A percentile compares a stretch with the other conserved stretches of the same genome.
Conservation (phyloP, 352 stramenopile species). For the Phytophthora rubi region DNA sequence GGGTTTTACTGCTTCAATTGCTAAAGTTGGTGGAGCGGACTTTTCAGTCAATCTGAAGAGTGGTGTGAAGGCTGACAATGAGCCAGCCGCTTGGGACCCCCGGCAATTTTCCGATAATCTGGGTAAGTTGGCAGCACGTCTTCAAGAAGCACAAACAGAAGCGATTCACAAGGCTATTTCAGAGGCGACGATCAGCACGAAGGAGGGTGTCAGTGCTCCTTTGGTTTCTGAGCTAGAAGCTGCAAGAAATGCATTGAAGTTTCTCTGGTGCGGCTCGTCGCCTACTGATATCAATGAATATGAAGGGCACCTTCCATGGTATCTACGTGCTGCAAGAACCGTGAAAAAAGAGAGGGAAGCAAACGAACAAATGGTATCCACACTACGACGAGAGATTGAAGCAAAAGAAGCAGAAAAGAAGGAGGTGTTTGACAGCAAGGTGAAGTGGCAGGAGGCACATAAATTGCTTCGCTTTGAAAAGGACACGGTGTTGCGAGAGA, state of each 20-base stretch:
- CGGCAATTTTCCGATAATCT: constrained; percentile 49
- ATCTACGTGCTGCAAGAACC: constrained; percentile 40
- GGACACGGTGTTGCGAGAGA: constrained; percentile 64
- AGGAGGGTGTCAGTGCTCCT: constrained; percentile 36
- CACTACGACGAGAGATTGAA: constrained; percentile 35
- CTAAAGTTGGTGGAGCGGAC: constrained; percentile 24
- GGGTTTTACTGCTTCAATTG: constrained; percentile 41
- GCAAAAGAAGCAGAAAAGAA: constrained; percentile 37
- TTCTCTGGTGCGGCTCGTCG: constrained; percentile 20
- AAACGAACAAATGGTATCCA: constrained; percentile 24
- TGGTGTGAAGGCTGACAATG: constrained; percentile 20
- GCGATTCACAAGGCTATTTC: constrained; percentile 41
- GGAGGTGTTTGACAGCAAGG: constrained; percentile 32
- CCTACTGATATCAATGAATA: constrained; percentile 32
- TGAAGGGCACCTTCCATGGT: constrained; percentile 66
- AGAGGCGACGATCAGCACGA: constrained; percentile 34
- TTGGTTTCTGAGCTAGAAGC: constrained; percentile 54
- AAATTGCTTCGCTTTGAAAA: constrained; percentile 75
- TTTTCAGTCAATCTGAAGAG: constrained; percentile 8
- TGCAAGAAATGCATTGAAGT: constrained; percentile 52
- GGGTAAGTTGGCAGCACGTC: constrained; percentile 23
- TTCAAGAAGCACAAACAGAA: constrained; percentile 39
- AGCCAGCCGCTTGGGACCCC: constrained; percentile 24
- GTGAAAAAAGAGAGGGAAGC: constrained; percentile 48
- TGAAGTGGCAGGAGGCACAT: constrained; percentile 55